Evolutionary conservation across 2,329 filamentous ascomycete species (phyloP).

Genomic region (Pseudogymnoascus sp.): DNA sequence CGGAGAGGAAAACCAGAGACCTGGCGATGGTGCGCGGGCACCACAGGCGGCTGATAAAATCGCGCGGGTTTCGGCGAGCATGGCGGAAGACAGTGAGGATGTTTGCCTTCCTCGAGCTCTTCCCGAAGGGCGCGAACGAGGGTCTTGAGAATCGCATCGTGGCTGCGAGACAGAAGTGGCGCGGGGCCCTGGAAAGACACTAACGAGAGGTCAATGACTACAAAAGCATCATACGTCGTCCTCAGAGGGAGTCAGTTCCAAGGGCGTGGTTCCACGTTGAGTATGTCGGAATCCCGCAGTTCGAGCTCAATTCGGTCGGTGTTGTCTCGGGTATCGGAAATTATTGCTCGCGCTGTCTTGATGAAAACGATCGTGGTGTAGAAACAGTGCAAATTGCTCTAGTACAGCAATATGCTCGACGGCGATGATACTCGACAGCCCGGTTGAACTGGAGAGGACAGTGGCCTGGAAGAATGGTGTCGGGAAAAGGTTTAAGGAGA

Average conservation of each 20-base stretch:
- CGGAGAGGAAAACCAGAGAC: neutral
- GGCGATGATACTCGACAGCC: neutral
- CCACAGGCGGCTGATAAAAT: neutral
- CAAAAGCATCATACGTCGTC: slow-evolving; percentile 7
- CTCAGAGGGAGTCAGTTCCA: neutral
- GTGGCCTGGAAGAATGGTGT: slow-evolving; percentile 1
- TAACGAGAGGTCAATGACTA: slow-evolving; percentile 4
- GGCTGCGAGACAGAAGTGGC: neutral
- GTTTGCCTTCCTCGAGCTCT: slow-evolving; percentile 4
- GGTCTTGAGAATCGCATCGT: slow-evolving; percentile 3
- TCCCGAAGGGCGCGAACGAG: slow-evolving; percentile 1
- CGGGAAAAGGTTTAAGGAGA: slow-evolving; percentile 10
- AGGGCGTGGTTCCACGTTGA: neutral
- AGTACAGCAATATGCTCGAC: neutral
- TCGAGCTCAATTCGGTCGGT: neutral
- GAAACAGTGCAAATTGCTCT: neutral
- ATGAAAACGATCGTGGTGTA: slow-evolving; percentile 5
- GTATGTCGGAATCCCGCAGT: neutral
- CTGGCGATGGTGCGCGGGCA: neutral
- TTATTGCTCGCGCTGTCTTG: neutral
- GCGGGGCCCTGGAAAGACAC: slow-evolving; percentile 1
- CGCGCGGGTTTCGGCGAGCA: slow-evolving; percentile 4
- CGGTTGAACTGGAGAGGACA: neutral
- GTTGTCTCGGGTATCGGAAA: neutral
- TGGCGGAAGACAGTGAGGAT: neutral